Evolutionary conservation across 2,329 filamentous ascomycete genomes (phyloP).

Genomic region (Nemania diffusa): DNA sequence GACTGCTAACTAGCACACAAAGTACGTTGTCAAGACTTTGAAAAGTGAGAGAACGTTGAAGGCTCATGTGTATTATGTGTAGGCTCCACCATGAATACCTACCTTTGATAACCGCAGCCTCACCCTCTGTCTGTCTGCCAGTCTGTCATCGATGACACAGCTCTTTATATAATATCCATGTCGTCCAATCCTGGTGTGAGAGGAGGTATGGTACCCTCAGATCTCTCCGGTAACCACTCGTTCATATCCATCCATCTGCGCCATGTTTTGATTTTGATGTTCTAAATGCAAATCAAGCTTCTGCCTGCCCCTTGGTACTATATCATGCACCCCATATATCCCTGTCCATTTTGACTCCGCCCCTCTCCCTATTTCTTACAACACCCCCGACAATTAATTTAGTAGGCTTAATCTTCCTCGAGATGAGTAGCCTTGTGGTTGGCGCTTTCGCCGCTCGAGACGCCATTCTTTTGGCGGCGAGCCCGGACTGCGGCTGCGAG

Average conservation of each 20-base stretch:
- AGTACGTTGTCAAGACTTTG: not conserved
- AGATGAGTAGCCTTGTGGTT: slow-evolving; percentile 58
- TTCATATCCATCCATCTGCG: slow-evolving; percentile 11
- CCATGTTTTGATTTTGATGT: slow-evolving; percentile 18
- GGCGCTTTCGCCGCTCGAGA: slow-evolving; percentile 46
- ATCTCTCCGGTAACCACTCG: not conserved
- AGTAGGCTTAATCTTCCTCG: slow-evolving; percentile 59
- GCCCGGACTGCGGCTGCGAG: slow-evolving; percentile 84
- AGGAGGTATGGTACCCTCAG: not conserved
- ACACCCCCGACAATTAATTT: not conserved
- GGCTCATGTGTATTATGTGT: slow-evolving; percentile 1
- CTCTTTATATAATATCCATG: not conserved
- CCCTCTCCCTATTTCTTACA: not conserved
- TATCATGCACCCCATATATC: not conserved
- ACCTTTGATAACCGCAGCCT: not conserved
- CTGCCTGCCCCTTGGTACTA: not conserved
- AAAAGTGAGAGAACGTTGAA: not conserved
- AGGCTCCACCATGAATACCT: not conserved
- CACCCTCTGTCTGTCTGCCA: not conserved
- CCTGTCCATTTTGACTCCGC: not conserved
- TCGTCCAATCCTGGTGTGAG: not conserved
- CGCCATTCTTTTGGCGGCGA: slow-evolving; percentile 68
- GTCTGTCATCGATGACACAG: not conserved
- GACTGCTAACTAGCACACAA: not conserved
- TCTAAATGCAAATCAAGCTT: slow-evolving; percentile 12